Evolutionary conservation across 2,329 filamentous ascomycete species (phyloP), one percentile per base, ranked within the genome.

Genomic region (Aspergillus costaricaensis): DNA sequence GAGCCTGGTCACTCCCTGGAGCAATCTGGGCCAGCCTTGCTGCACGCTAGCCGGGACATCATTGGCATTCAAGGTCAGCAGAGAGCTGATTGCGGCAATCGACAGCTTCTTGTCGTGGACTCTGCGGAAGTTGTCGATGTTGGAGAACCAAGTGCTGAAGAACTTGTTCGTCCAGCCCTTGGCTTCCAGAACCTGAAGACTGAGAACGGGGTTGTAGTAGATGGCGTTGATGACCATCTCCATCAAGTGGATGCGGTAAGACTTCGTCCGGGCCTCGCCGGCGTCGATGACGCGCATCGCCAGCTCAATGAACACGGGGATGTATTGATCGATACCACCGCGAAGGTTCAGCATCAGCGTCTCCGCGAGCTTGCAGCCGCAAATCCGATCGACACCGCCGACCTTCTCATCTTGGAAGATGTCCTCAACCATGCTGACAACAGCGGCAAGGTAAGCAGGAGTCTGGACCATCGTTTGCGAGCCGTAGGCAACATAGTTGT

Each of bases 101-200:
- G 92, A 97, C 25, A 99, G 83, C 83, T 97, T 99, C 86, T 99
- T 99, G 82, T 99, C 95, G 75, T 99, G 95, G 2, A 99, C 95
- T 44, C 95, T 86, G 55, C 87, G 91, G 80, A 99, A 98, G 71
- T 87, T 89, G 64, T 96, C 90, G 80, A 99, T 99, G 79, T 89
- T 96, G 44, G 91, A 91, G 77, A 99, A 99, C 95, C 95, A 99
- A 61, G 96, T 81, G 78, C 91, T 96, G 82, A 99, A 99, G 81
- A 99, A 99, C 74, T 96, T 96, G 80, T 98, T 98, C 6, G 95
- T 98, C 94, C 93, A 97, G 62, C 87, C 89, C 71, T 96, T 94
- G 56, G 84, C 80, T 80, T 99, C 95, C n/a, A 99, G 85, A 39
- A 96, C 87, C 63, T 92, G 89, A 21, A 99, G 85, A 23, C 92